Percentiles rank a stretch among this genome's conserved stretches.
Evolutionary conservation across 441 rosid species (phyloP).

Genomic region (Pelargonium myrrhifolium): DNA sequence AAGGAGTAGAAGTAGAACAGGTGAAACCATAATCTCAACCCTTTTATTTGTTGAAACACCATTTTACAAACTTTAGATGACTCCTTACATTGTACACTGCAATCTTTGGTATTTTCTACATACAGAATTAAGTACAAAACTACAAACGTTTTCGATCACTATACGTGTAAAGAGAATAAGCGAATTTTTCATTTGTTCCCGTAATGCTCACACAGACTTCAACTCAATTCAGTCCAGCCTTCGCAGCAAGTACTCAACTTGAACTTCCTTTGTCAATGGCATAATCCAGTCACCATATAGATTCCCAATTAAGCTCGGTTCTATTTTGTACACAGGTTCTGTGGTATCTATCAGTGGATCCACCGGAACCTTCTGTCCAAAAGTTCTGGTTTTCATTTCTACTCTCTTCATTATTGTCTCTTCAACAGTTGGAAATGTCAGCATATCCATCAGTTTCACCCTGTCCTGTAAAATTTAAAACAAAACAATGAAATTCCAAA

Average conservation of each 20-base stretch:
- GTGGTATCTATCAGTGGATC: slow-evolving; percentile 23
- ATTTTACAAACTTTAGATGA: background rate
- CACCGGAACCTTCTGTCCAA: slow-evolving; percentile 56
- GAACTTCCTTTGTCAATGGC: slow-evolving; percentile 38
- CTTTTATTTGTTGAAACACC: background rate
- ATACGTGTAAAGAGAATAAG: background rate
- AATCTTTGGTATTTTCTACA: background rate
- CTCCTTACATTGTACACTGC: background rate
- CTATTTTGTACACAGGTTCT: slow-evolving; percentile 66
- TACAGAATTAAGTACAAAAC: background rate
- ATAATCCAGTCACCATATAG: slow-evolving; percentile 31
- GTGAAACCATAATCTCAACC: background rate
- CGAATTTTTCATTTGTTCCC: background rate
- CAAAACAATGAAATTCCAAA: background rate
- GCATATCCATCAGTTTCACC: slow-evolving; percentile 48
- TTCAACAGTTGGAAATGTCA: slow-evolving; percentile 64
- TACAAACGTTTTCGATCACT: background rate
- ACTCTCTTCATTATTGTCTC: slow-evolving; percentile 66
- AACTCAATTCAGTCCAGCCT: slow-evolving; percentile 22
- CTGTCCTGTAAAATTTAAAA: slow-evolving; percentile 40
- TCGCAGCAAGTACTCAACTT: slow-evolving; percentile 34
- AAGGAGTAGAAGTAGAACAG: no score
- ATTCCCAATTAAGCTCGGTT: slow-evolving; percentile 44
- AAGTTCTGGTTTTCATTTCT: slow-evolving; percentile 64
- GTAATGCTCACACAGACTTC: background rate